Percentiles rank a stretch among this genome's conserved stretches.
phyloP scores from a whole-genome alignment of 176 grass and related monocot genomes.

The Dendrocalamus sinicus region DNA sequence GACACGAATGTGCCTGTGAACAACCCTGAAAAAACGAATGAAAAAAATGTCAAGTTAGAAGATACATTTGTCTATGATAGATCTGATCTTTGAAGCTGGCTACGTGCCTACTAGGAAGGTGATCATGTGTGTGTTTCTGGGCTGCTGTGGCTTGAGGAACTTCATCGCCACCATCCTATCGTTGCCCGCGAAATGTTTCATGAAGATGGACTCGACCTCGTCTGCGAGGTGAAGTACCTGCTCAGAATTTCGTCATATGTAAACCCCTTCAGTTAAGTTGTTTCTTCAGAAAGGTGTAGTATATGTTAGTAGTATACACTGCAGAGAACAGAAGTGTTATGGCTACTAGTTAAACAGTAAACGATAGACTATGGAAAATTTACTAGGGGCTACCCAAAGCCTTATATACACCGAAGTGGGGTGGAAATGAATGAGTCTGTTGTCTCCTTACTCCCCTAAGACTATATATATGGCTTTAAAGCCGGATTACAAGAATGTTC shows the following conservation, averaged over 20 bases:
- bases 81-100: neutral
- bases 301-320: neutral
- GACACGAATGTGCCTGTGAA: constrained; percentile 90
- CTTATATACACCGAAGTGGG: too few species aligned
- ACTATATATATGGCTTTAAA: too few species aligned
- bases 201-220: constrained; percentile 87
- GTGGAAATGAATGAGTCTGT: too few species aligned
- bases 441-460: too few species aligned
- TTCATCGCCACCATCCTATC: constrained; percentile 84
- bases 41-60: neutral
- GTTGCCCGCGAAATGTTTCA: constrained; percentile 68
- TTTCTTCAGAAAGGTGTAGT: neutral
- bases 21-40: constrained; percentile 57
- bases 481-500: too few species aligned
- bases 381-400: too few species aligned
- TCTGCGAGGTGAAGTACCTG: constrained; percentile 87
- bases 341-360: too few species aligned
- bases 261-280: neutral
- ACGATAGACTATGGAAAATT: too few species aligned
- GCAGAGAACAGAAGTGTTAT: neutral
- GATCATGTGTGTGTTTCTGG: constrained; percentile 74
- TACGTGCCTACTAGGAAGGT: constrained; percentile 84
- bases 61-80: neutral
- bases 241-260: neutral
- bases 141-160: constrained; percentile 78